A percentile compares a stretch with the other conserved stretches of the same genome.
Evolutionary conservation across 2,329 filamentous ascomycete genomes (phyloP).

Genomic region (Anthostomella pinea): DNA sequence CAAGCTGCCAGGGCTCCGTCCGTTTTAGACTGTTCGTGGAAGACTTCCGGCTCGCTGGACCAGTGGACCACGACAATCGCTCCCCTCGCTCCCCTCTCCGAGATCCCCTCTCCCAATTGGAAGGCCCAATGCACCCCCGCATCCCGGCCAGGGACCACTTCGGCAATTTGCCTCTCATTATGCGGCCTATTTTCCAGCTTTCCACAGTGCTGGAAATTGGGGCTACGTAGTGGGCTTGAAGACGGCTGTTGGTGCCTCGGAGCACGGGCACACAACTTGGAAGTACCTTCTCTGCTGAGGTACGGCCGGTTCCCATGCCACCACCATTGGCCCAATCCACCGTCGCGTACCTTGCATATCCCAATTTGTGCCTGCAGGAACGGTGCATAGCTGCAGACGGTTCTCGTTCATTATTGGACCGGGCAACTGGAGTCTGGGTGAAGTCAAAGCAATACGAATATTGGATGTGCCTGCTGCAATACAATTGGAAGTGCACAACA

Average conservation of each 20-base stretch:
- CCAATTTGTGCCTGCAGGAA: conserved; percentile 31
- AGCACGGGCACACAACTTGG: neutral
- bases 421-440: neutral
- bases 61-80: too few species aligned
- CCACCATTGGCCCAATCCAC: conserved; percentile 15
- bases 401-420: conserved; percentile 11
- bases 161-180: conserved; percentile 25
- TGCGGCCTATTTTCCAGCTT: conserved; percentile 19
- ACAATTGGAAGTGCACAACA: too few species aligned
- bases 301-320: conserved; percentile 16
- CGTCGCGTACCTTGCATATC: conserved; percentile 30
- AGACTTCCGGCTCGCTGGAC: conserved; percentile 27
- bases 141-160: conserved; percentile 11
- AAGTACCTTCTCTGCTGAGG: conserved; percentile 12
- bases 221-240: too few species aligned
- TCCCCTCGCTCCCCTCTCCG: too few species aligned
- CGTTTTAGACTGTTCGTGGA: conserved; percentile 25
- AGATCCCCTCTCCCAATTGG: conserved; percentile 3
- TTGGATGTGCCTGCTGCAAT: too few species aligned
- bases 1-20: too few species aligned
- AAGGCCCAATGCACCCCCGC: too few species aligned
- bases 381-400: conserved; percentile 25
- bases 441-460: neutral
- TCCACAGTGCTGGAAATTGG: conserved; percentile 21
- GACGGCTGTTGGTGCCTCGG: too few species aligned